A percentile compares a stretch with the other conserved stretches of the same genome.
Evolutionary conservation across 345 rosid species (phyloP).

Genomic region (Hirschfeldia incana): DNA sequence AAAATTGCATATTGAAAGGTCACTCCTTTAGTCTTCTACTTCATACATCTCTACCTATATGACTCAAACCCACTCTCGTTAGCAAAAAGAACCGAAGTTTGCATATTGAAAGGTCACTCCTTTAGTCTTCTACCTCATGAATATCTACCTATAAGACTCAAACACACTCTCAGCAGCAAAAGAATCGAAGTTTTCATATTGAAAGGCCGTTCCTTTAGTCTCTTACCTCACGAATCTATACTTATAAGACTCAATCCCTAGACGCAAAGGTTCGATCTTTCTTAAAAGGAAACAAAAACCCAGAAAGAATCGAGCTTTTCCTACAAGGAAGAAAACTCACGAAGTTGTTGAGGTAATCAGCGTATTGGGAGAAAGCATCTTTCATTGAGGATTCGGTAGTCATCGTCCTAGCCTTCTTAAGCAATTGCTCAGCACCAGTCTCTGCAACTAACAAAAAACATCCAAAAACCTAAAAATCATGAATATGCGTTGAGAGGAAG

Average conservation of each 20-base stretch:
- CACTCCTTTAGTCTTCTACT: neutral
- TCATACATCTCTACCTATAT: neutral
- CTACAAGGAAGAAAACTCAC: conserved; percentile 34
- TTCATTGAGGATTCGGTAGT: conserved; percentile 52
- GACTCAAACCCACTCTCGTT: neutral
- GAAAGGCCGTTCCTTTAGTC: neutral
- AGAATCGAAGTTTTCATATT: neutral
- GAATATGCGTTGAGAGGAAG: neutral
- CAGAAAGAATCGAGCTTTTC: neutral
- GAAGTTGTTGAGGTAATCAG: conserved; percentile 65
- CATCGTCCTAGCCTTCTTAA: conserved; percentile 48
- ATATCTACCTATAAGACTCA: neutral
- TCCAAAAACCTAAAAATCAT: no score
- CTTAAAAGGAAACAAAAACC: neutral
- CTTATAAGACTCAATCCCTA: neutral
- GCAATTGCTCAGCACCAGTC: conserved; percentile 38
- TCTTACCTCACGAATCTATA: neutral
- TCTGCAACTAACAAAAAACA: conserved; percentile 38
- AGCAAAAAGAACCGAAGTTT: neutral
- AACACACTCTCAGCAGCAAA: neutral
- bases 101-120: neutral
- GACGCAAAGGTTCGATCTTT: conserved; percentile 1
- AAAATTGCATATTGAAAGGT: neutral
- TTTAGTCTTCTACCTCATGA: neutral
- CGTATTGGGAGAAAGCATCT: conserved; percentile 55